Conservation (phyloP, 2,329 filamentous ascomycete genomes). For the Arthroderma uncinatum region DNA sequence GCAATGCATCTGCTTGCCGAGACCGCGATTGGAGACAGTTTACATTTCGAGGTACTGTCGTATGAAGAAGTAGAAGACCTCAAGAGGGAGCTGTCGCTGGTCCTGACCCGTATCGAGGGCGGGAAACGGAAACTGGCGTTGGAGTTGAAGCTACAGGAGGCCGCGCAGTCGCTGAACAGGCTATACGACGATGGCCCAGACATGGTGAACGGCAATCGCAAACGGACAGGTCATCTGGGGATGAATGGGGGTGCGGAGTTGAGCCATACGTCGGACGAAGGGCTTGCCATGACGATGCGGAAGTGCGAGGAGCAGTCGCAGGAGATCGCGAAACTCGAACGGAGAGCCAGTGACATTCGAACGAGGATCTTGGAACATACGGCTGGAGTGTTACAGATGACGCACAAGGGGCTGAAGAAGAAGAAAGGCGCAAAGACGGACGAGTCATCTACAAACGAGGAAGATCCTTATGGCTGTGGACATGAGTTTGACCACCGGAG, state of each 20-base stretch:
- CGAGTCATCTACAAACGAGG: constrained; percentile 21
- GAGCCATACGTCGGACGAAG: constrained; percentile 44
- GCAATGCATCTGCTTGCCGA: constrained; percentile 87
- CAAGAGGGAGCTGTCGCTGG: constrained; percentile 69
- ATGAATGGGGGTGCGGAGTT: constrained; percentile 28
- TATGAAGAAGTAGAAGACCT: constrained; percentile 84
- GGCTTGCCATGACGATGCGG: constrained; percentile 60
- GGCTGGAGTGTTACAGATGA: constrained; percentile 80
- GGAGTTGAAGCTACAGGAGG: constrained; percentile 90
- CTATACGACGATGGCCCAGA: constrained; percentile 57
- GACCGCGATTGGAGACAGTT: constrained; percentile 82
- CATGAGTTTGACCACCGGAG: constrained; percentile 66
- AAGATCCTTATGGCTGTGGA: constrained; percentile 23
- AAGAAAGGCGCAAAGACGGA: constrained; percentile 40
- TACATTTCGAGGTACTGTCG: constrained; percentile 70
- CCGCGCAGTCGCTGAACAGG: constrained; percentile 72
- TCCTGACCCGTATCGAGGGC: constrained; percentile 68
- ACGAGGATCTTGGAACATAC: constrained; percentile 75
- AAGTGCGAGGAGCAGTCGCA: constrained; percentile 77
- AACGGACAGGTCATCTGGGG: neutral
- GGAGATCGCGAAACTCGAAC: constrained; percentile 70
- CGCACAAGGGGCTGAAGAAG: constrained; percentile 63
- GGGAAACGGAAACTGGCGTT: constrained; percentile 73
- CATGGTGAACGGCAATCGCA: constrained; percentile 23
- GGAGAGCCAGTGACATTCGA: constrained; percentile 62